These are phyloP conservation scores for Pilatotrama ljubarskyi DNA, from an alignment of 768 basidiomycete species.

Conservation along the genomic window DNA sequence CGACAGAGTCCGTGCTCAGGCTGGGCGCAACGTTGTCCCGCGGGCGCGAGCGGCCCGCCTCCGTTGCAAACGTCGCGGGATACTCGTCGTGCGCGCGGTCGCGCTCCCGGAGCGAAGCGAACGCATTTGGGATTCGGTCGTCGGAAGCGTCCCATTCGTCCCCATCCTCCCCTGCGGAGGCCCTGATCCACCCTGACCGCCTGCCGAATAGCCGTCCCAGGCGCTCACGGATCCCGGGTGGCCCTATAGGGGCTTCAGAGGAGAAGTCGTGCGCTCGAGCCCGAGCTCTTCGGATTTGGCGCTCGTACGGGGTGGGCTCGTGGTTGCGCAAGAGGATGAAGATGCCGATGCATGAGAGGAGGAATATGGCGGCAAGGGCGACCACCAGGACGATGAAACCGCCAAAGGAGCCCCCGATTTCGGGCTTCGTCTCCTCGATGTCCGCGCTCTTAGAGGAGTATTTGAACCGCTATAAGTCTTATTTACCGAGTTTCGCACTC, in stretches of 20 bases:
- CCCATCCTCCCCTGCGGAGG: constrained; percentile 39
- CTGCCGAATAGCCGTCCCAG: constrained; percentile 32
- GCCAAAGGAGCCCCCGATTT: constrained; percentile 32
- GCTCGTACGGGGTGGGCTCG: constrained; percentile 37
- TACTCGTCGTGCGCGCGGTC: constrained; percentile 1
- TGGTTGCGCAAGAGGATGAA: constrained; percentile 57
- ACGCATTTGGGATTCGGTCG: constrained; percentile 9
- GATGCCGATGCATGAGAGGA: constrained; percentile 52
- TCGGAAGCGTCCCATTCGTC: constrained; percentile 46
- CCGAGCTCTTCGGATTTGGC: constrained; percentile 31
- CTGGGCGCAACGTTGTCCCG: background rate
- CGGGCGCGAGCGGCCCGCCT: background rate
- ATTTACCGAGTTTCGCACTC: background rate
- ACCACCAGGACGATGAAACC: constrained; percentile 67
- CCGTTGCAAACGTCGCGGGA: constrained; percentile 20
- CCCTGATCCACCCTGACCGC: constrained; percentile 50
- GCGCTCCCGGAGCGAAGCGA: constrained; percentile 6
- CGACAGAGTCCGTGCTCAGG: constrained; percentile 20
- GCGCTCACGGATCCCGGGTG: constrained; percentile 32
- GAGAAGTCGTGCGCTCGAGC: constrained; percentile 20
- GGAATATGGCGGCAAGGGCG: constrained; percentile 51
- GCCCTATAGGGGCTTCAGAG: constrained; percentile 22
- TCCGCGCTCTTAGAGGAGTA: constrained; percentile 6
- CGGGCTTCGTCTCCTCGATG: constrained; percentile 15
- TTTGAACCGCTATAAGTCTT: too few relatives aligned